Evolutionary conservation across 176 grass and related monocot genomes (phyloP).

Genomic region (Tillandsia fasciculata): DNA sequence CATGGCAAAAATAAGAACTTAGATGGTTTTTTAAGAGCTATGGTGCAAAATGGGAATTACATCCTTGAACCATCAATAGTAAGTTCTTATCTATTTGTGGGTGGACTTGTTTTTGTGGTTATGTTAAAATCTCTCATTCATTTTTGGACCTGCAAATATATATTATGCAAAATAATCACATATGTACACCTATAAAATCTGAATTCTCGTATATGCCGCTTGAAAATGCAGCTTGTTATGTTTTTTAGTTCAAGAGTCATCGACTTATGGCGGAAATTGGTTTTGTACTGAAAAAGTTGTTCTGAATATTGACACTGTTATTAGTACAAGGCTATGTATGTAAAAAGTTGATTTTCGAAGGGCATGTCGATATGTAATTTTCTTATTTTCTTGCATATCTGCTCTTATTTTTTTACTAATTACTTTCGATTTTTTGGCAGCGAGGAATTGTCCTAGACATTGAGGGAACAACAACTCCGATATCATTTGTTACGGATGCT

Average conservation of each 20-base stretch:
- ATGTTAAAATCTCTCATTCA: not conserved
- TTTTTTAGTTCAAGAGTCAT: too few species aligned
- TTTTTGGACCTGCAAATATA: not conserved
- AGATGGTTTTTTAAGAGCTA: slow-evolving; percentile 13
- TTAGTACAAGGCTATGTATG: not conserved
- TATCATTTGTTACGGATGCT: slow-evolving; percentile 89
- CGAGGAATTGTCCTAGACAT: slow-evolving; percentile 76
- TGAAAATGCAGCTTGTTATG: too few species aligned
- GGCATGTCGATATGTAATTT: too few species aligned
- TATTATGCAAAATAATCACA: too few species aligned
- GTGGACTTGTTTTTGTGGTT: not conserved
- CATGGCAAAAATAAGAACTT: slow-evolving; percentile 10
- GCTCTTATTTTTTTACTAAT: not conserved
- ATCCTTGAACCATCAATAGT: slow-evolving; percentile 49
- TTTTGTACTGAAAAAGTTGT: not conserved
- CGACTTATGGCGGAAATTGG: too few species aligned
- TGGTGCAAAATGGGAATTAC: slow-evolving; percentile 34
- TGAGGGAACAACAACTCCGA: slow-evolving; percentile 91
- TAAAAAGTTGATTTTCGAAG: too few species aligned
- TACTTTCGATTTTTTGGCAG: slow-evolving; percentile 19
- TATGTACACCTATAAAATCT: too few species aligned
- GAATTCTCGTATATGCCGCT: too few species aligned
- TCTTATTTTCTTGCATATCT: not conserved
- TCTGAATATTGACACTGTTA: too few species aligned
- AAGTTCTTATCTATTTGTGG: slow-evolving; percentile 3